Conservation (phyloP, 108 stramenopile genomes). For the Licmophora abbreviata region DNA sequence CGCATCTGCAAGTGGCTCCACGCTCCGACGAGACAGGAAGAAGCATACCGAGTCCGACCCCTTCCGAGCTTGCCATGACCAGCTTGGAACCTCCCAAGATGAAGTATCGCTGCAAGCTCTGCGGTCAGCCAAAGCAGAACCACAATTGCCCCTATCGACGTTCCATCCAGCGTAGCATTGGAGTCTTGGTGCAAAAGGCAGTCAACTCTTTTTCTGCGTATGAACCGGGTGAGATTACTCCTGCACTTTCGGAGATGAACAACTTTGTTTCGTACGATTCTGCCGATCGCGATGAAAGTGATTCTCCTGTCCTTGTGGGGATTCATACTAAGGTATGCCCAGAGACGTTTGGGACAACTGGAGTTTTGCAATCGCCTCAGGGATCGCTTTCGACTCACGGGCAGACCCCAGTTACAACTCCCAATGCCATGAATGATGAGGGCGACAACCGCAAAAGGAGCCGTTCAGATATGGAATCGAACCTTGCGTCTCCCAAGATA, state of each 20-base stretch:
- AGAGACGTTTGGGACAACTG: not conserved
- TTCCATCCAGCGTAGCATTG: slow-evolving; percentile 65
- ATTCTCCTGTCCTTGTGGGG: not conserved
- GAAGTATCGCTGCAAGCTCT: slow-evolving; percentile 67
- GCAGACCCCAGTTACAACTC: no score
- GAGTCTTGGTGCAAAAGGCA: slow-evolving; percentile 65
- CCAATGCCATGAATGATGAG: not conserved
- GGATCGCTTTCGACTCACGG: not conserved
- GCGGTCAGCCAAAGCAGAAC: slow-evolving; percentile 82
- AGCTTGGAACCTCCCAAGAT: slow-evolving; percentile 1
- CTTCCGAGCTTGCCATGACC: not conserved
- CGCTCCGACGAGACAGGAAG: no score
- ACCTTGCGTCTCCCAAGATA: not conserved
- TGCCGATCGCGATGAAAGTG: not conserved
- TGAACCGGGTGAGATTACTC: slow-evolving; percentile 66
- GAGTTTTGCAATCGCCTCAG: not conserved
- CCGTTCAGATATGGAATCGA: not conserved
- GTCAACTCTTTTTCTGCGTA: slow-evolving; percentile 63
- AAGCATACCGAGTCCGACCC: not conserved
- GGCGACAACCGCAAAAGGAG: not conserved
- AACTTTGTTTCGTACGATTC: slow-evolving; percentile 64
- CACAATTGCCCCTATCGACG: slow-evolving; percentile 63
- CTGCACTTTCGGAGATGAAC: slow-evolving; percentile 71
- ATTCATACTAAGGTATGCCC: not conserved
- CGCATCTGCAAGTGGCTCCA: no score